Evolutionary conservation across 331 rosid genomes (phyloP).

Genomic region (Cucumis variabilis): DNA sequence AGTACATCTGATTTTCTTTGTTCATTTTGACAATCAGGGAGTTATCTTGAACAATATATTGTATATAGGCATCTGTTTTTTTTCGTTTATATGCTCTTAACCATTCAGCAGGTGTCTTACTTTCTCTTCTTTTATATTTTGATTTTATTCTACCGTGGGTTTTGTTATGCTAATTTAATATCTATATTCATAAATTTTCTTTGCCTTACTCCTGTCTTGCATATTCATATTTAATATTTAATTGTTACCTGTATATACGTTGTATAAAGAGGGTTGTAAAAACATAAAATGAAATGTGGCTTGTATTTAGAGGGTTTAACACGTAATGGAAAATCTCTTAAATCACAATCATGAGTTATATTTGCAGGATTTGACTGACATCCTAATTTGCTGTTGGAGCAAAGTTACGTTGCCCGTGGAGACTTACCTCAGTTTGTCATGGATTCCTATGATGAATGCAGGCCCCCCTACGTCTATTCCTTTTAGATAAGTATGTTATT

Average conservation of each 20-base stretch:
- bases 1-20: neutral
- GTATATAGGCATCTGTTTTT: neutral
- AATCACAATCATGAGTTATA: constrained; percentile 25
- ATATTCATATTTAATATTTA: too few species aligned
- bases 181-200: too few species aligned
- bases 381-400: constrained; percentile 74
- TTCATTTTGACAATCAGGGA: neutral
- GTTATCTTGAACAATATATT: neutral
- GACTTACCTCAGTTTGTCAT: constrained; percentile 94
- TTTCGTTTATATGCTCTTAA: neutral
- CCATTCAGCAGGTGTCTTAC: neutral
- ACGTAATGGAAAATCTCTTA: constrained; percentile 9
- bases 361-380: constrained; percentile 89
- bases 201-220: too few species aligned
- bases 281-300: neutral
- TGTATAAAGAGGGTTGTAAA: too few species aligned
- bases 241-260: too few species aligned
- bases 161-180: too few species aligned
- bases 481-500: constrained; percentile 64
- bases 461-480: constrained; percentile 92
- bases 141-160: too few species aligned
- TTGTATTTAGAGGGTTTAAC: constrained; percentile 8
- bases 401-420: constrained; percentile 72
- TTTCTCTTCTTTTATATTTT: too few species aligned
- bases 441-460: constrained; percentile 97